These are phyloP conservation scores for Evernia prunastri DNA, from an alignment of 495 filamentous ascomycete species.

Conservation along the genomic window DNA sequence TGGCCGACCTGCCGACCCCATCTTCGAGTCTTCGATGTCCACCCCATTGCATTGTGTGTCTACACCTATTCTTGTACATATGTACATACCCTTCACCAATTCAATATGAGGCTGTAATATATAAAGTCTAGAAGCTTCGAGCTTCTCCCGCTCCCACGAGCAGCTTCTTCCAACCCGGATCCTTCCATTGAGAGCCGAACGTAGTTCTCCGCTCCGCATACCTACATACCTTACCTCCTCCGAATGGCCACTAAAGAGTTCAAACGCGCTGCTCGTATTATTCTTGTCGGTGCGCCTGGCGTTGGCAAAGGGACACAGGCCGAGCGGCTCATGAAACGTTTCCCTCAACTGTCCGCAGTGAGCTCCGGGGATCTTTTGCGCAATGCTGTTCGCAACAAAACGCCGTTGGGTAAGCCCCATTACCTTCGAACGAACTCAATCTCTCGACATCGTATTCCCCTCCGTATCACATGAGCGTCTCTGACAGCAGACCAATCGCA, in stretches of 20 bases:
- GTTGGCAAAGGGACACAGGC: constrained; percentile 93
- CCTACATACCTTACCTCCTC: neutral
- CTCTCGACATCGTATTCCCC: neutral
- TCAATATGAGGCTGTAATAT: constrained; percentile 23
- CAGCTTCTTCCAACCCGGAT: constrained; percentile 11
- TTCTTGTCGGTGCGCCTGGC: constrained; percentile 90
- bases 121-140: constrained; percentile 20
- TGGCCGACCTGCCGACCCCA: neutral
- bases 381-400: constrained; percentile 83
- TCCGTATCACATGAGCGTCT: neutral
- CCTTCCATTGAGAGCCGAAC: neutral
- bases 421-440: neutral
- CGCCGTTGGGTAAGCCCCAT: constrained; percentile 63
- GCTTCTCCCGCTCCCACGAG: constrained; percentile 23
- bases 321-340: constrained; percentile 75
- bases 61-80: constrained; percentile 10
- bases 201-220: constrained; percentile 12
- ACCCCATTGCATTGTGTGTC: neutral
- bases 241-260: constrained; percentile 44
- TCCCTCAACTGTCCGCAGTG: constrained; percentile 83
- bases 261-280: constrained; percentile 79
- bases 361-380: constrained; percentile 89
- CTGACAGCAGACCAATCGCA: constrained; percentile 31
- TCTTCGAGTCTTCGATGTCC: neutral
- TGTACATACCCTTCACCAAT: neutral